phyloP scores from a whole-genome alignment of 805 yeast species.

The Ogataea henricii region DNA sequence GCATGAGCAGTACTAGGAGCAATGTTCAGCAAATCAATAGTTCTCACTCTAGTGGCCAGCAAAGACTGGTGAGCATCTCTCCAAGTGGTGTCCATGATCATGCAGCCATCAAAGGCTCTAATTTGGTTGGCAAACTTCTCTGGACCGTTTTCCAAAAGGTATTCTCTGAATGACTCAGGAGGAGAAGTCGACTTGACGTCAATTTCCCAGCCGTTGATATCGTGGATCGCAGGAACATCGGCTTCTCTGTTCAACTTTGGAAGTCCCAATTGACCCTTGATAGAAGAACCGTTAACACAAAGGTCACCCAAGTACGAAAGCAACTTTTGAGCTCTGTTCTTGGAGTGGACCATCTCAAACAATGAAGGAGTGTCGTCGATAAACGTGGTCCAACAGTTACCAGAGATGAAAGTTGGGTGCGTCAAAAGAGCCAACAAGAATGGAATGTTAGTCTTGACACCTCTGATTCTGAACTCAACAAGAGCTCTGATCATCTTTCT shows the following conservation, averaged over 20 bases:
- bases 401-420: slow-evolving; percentile 80
- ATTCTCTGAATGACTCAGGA: slow-evolving; percentile 90
- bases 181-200: slow-evolving; percentile 50
- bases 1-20: slow-evolving; percentile 96
- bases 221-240: slow-evolving; percentile 69
- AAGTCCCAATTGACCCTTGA: slow-evolving; percentile 91
- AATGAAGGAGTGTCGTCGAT: slow-evolving; percentile 97
- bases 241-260: slow-evolving; percentile 84
- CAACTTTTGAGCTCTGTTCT: slow-evolving; percentile 95
- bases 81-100: slow-evolving; percentile 99
- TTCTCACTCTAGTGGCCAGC: slow-evolving; percentile 95
- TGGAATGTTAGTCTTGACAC: slow-evolving; percentile 98
- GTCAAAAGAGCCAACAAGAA: slow-evolving; percentile 90
- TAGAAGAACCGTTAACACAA: slow-evolving; percentile 93
- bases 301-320: slow-evolving; percentile 89
- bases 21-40: slow-evolving; percentile 85
- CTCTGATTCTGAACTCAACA: slow-evolving; percentile 97
- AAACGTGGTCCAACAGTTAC: slow-evolving; percentile 97
- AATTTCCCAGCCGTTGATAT: slow-evolving; percentile 59
- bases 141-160: slow-evolving; percentile 82
- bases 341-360: slow-evolving; percentile 92
- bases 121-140: slow-evolving; percentile 87
- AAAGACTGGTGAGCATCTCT: slow-evolving; percentile 99
- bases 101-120: slow-evolving; percentile 78
- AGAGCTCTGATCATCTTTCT: slow-evolving; percentile 97